phyloP scores from a whole-genome alignment of 495 filamentous ascomycete species.

The Lasiosphaeriaceae sp. region DNA sequence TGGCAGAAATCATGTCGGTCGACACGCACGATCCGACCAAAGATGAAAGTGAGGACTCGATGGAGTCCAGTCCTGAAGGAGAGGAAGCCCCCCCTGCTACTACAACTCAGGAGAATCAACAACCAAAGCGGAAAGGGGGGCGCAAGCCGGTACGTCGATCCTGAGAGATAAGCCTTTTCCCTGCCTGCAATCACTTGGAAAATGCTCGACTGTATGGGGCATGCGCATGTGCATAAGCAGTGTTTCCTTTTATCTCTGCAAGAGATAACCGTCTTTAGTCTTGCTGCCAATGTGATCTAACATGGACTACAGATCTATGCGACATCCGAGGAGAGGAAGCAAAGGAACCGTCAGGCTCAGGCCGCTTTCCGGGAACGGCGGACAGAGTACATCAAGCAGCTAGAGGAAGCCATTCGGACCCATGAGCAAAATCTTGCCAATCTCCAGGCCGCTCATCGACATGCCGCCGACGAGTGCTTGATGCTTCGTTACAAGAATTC shows the following conservation, averaged over 20 bases:
- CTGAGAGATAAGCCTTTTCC: constrained; percentile 1
- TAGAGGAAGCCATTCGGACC: constrained; percentile 95
- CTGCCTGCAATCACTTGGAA: constrained; percentile 3
- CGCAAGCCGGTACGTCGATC: constrained; percentile 83
- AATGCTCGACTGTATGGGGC: background rate
- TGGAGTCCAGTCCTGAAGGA: constrained; percentile 51
- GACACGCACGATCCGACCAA: constrained; percentile 51
- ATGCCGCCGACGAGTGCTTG: constrained; percentile 92
- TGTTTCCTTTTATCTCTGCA: background rate
- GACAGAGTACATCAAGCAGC: constrained; percentile 98
- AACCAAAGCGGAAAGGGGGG: constrained; percentile 88
- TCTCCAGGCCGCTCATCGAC: constrained; percentile 89
- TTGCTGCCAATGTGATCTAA: constrained; percentile 10
- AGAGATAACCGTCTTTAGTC: background rate
- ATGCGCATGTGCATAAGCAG: background rate
- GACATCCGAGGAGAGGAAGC: constrained; percentile 96
- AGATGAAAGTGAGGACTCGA: constrained; percentile 52
- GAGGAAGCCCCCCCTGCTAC: constrained; percentile 41
- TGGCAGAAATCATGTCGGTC: constrained; percentile 58
- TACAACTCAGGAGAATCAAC: constrained; percentile 42
- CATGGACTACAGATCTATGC: constrained; percentile 74
- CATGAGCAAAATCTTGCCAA: constrained; percentile 91
- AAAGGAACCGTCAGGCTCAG: constrained; percentile 95
- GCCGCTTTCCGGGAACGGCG: constrained; percentile 94
- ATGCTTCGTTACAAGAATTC: constrained; percentile 99